Evolutionary conservation across 2,329 filamentous ascomycete genomes (phyloP).

Genomic region (Neopestalotiopsis rosae): DNA sequence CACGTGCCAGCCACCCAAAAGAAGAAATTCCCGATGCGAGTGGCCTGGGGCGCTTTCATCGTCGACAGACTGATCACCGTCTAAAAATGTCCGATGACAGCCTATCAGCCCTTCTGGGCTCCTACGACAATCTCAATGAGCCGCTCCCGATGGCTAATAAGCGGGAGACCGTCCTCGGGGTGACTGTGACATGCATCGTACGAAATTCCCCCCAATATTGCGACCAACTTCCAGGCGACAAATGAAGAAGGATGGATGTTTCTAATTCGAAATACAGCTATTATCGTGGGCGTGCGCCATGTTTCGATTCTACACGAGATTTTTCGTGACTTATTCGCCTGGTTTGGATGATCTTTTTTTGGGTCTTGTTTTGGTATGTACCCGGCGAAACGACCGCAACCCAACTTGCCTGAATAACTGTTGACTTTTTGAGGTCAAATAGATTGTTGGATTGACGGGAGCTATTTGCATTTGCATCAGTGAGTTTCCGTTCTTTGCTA

Average conservation of each 20-base stretch:
- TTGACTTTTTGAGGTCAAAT: background rate
- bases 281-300: constrained; percentile 23
- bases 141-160: constrained; percentile 25
- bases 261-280: background rate
- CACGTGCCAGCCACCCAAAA: background rate
- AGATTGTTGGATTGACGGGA: background rate
- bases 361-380: constrained; percentile 20
- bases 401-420: background rate
- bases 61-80: background rate
- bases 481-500: background rate
- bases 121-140: constrained; percentile 26
- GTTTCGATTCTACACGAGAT: constrained; percentile 28
- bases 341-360: constrained; percentile 32
- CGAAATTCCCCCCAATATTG: background rate
- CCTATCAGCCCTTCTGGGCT: constrained; percentile 22
- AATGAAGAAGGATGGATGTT: background rate
- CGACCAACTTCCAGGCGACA: background rate
- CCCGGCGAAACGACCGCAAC: background rate
- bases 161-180: constrained; percentile 21
- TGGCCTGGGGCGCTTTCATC: background rate
- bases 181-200: constrained; percentile 24
- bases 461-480: constrained; percentile 10
- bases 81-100: constrained; percentile 11
- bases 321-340: constrained; percentile 23
- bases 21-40: background rate